These are phyloP conservation scores for Cladosporium sp. DNA, from an alignment of 2,329 filamentous ascomycete genomes.

Conservation along the genomic window DNA sequence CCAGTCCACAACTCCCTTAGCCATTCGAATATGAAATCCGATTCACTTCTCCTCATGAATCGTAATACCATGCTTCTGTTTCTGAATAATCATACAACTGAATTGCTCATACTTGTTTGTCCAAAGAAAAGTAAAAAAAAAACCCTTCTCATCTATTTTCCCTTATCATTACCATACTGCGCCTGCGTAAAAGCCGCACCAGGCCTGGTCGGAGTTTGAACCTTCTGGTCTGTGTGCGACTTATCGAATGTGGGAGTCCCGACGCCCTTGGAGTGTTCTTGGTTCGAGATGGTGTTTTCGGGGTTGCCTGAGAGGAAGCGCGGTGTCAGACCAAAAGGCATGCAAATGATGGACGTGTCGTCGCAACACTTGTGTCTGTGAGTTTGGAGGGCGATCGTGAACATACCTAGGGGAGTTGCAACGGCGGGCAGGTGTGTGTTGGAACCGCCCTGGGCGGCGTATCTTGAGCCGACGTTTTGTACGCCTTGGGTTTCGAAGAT, in stretches of 20 bases:
- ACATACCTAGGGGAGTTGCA: conserved; percentile 32
- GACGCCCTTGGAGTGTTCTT: conserved; percentile 27
- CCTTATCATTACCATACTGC: conserved; percentile 31
- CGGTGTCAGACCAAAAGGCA: background rate
- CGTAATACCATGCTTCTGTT: no score
- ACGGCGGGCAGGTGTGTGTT: conserved; percentile 31
- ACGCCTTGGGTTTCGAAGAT: conserved; percentile 32
- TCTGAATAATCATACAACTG: no score
- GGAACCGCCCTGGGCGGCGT: conserved; percentile 31
- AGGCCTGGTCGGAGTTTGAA: conserved; percentile 13
- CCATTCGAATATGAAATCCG: no score
- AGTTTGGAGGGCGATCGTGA: background rate
- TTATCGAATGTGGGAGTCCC: conserved; percentile 30
- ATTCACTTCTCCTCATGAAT: no score
- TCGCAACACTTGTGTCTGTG: background rate
- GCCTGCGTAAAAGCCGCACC: conserved; percentile 28
- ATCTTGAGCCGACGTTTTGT: conserved; percentile 31
- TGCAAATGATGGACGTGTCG: background rate
- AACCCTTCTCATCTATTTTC: conserved; percentile 29
- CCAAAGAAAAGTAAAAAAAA: no score
- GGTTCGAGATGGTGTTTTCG: conserved; percentile 21
- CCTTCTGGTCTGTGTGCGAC: conserved; percentile 28
- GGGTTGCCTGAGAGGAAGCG: conserved; percentile 19
- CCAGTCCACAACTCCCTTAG: no score
- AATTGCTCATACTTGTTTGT: no score